Evolutionary conservation across 164 flowering plant species (phyloP), one percentile per base, ranked within the genome.

Genomic region (Sedum album): DNA sequence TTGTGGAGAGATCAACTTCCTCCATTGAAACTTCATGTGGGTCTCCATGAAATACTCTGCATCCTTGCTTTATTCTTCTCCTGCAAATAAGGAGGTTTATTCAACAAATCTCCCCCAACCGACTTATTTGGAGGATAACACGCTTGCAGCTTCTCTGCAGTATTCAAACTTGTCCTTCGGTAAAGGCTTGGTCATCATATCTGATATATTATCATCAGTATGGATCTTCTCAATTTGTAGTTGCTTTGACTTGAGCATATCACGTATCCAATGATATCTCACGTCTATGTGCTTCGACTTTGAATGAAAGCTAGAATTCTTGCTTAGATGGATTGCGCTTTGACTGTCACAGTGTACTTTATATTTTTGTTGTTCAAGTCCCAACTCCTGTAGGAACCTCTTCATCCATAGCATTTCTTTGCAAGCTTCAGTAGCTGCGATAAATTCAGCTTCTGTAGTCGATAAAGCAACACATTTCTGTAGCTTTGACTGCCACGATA

Each of bases 401-500:
- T 57, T 57, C 62, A 57, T 23, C 9, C 23, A 57, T 7, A 57
- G 31, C 1, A 57, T 14, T 21, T 57, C 9, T 21, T 57, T 66
- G 21, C 55, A 41, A 7, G 68, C 68, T 66, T 66, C 68, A 1
- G 33, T 66, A 28, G 31, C 10, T 26, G 31, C 55, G 25, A 42
- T 46, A 66, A 11, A 66, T 33, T 66, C 33, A 6, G 31, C 68
- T 46, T 66, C 33, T 1, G 55, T 41, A 8, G 68, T 42, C 4
- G 55, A 66, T 26, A 66, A 66, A 18, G 68, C 55, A 25, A 66
- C 31, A 66, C 33, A 42, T 28, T 66, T 66, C 23, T 21, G 33
- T 51, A 66, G n/a, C 5, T 30, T 66, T 3, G 68, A 66, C 18
- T 66, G 55, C 25, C 55, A 42, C 14, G 53, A 8, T 4, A 66